These are phyloP conservation scores for Aspergillus tubingensis DNA, from an alignment of 2,329 filamentous ascomycete species.

Conservation along the genomic window DNA sequence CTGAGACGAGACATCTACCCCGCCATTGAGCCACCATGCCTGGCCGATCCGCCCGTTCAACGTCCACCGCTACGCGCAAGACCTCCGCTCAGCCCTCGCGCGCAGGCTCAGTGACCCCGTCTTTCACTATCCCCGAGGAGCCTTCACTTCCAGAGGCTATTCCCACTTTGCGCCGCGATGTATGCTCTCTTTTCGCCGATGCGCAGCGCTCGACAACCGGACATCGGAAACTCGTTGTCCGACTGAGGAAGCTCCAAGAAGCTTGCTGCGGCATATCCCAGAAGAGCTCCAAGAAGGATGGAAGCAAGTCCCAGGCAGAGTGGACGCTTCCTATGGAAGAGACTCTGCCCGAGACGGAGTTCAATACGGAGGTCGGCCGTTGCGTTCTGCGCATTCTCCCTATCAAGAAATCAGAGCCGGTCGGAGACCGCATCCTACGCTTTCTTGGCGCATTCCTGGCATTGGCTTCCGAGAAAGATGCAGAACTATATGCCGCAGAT, in stretches of 20 bases:
- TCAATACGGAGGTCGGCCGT: conserved; percentile 81
- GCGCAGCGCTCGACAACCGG: conserved; percentile 87
- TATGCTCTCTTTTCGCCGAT: conserved; percentile 73
- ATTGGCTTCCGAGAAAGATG: conserved; percentile 67
- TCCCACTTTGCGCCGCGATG: conserved; percentile 67
- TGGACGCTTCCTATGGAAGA: conserved; percentile 51
- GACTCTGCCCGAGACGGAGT: conserved; percentile 80
- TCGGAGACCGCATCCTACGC: conserved; percentile 79
- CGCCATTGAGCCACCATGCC: conserved; percentile 38
- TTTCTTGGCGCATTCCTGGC: conserved; percentile 87
- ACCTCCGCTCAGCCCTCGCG: conserved; percentile 68
- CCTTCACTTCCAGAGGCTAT: conserved; percentile 39
- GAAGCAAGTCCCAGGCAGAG: conserved; percentile 53
- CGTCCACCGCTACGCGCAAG: conserved; percentile 40
- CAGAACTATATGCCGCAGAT: conserved; percentile 63
- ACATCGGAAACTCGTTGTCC: conserved; percentile 86
- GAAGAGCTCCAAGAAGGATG: conserved; percentile 36
- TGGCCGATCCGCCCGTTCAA: conserved; percentile 42
- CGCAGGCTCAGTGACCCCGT: conserved; percentile 58
- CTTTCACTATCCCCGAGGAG: conserved; percentile 65
- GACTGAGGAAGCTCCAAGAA: conserved; percentile 87
- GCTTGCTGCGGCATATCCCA: conserved; percentile 65
- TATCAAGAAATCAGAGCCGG: conserved; percentile 87
- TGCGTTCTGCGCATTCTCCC: conserved; percentile 80
- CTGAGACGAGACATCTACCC: conserved; percentile 11